Evolutionary conservation across 2,329 filamentous ascomycete species (phyloP).

Genomic region (Mollisia scopiformis): DNA sequence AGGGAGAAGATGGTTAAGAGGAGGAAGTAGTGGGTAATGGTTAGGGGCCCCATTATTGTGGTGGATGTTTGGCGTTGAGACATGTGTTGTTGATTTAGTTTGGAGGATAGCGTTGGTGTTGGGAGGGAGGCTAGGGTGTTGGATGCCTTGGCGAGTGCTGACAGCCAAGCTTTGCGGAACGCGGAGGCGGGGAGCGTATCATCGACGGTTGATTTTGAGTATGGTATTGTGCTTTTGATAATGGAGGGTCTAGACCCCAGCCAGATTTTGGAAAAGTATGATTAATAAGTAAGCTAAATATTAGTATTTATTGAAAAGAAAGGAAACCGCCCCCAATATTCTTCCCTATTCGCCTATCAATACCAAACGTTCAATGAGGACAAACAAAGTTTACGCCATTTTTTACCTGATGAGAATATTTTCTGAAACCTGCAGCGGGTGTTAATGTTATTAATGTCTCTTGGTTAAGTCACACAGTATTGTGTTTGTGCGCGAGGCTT

Average conservation of each 20-base stretch:
- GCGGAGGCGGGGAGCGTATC: not conserved
- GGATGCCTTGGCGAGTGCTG: not conserved
- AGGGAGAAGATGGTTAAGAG: not conserved
- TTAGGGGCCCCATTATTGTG: too few relatives aligned
- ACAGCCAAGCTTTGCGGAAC: not conserved
- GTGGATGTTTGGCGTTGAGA: not conserved
- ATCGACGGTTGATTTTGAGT: not conserved
- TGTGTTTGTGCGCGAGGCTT: too few relatives aligned
- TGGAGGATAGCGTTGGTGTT: not conserved
- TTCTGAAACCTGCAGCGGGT: not conserved
- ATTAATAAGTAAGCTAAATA: too few relatives aligned
- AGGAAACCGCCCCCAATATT: not conserved
- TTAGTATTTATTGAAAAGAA: not conserved
- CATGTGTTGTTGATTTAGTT: not conserved
- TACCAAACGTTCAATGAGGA: not conserved
- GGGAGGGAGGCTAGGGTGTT: not conserved
- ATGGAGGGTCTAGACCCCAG: not conserved
- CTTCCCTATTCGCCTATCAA: not conserved
- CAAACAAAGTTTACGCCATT: not conserved
- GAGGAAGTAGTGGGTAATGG: too few relatives aligned
- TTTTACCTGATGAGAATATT: not conserved
- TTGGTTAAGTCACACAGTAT: too few relatives aligned
- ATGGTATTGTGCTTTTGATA: not conserved
- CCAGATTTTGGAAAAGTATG: too few relatives aligned
- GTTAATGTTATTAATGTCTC: too few relatives aligned